Conservation (phyloP, 2,329 filamentous ascomycete species). For the Trichoderma asperellum region DNA sequence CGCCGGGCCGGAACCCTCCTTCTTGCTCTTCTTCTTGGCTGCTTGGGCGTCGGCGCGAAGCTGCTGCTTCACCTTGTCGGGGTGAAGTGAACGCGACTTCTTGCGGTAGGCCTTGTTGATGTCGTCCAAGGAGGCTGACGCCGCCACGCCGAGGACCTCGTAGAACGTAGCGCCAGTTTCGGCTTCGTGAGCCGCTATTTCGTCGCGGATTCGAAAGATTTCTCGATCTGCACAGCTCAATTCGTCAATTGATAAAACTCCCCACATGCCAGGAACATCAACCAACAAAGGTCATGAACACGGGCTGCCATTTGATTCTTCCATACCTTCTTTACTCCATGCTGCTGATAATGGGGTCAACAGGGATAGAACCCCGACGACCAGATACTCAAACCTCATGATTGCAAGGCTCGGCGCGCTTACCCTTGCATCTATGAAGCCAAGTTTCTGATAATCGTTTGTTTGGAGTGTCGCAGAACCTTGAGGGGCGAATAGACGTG, state of each 20-base stretch:
- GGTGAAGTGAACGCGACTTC: conserved; percentile 80
- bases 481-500: conserved; percentile 17
- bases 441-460: conserved; percentile 13
- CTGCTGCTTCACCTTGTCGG: conserved; percentile 91
- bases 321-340: conserved; percentile 83
- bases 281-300: conserved; percentile 7
- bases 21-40: conserved; percentile 55
- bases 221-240: conserved; percentile 72
- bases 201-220: conserved; percentile 94
- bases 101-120: conserved; percentile 94
- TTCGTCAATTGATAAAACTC: not conserved
- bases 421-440: conserved; percentile 18
- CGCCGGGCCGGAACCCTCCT: conserved; percentile 55
- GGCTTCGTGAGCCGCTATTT: conserved; percentile 76
- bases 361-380: conserved; percentile 70
- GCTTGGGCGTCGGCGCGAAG: conserved; percentile 70
- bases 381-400: conserved; percentile 73
- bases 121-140: conserved; percentile 78
- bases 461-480: conserved; percentile 10
- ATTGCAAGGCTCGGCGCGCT: conserved; percentile 45
- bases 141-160: conserved; percentile 80
- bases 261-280: not conserved
- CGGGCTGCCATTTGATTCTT: not conserved
- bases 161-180: conserved; percentile 87
- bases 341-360: conserved; percentile 70